phyloP scores from a whole-genome alignment of 2,329 filamentous ascomycete species.

The Hypoxylon sp. region DNA sequence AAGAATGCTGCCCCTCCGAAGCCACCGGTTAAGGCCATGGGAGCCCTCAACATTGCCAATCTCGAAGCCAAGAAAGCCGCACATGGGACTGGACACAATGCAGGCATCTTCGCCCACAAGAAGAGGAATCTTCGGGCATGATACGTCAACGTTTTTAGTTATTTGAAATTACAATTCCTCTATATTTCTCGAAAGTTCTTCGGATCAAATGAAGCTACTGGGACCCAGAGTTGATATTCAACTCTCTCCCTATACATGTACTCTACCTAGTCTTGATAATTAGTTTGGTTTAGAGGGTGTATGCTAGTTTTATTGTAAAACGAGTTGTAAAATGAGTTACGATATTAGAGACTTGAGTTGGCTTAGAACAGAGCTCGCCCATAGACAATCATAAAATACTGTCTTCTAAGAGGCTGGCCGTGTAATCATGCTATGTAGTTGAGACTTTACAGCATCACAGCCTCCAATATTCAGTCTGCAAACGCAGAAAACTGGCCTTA shows the following conservation, averaged over 20 bases:
- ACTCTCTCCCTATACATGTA: background rate
- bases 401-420: background rate
- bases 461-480: no score
- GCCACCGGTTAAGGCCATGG: constrained; percentile 17
- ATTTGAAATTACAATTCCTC: background rate
- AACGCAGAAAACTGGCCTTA: no score
- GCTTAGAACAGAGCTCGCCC: background rate
- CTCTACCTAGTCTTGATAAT: background rate
- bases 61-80: constrained; percentile 36
- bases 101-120: constrained; percentile 43
- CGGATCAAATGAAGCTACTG: background rate
- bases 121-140: constrained; percentile 18
- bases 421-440: no score
- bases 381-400: background rate
- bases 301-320: background rate
- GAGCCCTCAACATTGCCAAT: constrained; percentile 37
- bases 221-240: background rate
- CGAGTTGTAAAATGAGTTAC: background rate
- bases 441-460: no score
- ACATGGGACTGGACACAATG: constrained; percentile 27
- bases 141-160: background rate
- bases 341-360: background rate
- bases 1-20: constrained; percentile 7
- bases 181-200: background rate
- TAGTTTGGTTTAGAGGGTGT: background rate